Percentiles rank a stretch among this genome's conserved stretches.
phyloP scores from a whole-genome alignment of 2,329 filamentous ascomycete species.

The Hymenoscyphus fraxineus region DNA sequence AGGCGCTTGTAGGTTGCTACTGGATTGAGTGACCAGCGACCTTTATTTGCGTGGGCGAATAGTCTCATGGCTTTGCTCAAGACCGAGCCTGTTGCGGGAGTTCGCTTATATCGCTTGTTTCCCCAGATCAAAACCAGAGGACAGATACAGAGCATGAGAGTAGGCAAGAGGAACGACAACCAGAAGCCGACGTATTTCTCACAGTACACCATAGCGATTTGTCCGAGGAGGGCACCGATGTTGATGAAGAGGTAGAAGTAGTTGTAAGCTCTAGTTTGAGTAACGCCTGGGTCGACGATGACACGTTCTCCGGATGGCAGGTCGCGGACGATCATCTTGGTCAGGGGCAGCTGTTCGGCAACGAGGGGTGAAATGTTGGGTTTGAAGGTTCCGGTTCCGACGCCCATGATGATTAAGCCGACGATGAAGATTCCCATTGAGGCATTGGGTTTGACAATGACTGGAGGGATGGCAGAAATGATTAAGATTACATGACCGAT shows the following conservation, averaged over 20 bases:
- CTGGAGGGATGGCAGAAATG: constrained; percentile 56
- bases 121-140: constrained; percentile 58
- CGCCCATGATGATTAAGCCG: constrained; percentile 61
- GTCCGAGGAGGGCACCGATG: constrained; percentile 54
- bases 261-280: constrained; percentile 58
- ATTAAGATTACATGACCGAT: constrained; percentile 63
- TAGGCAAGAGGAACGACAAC: constrained; percentile 66
- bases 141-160: constrained; percentile 58
- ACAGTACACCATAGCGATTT: constrained; percentile 67
- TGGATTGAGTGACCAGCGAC: constrained; percentile 59
- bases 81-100: constrained; percentile 68
- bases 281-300: constrained; percentile 57
- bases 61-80: constrained; percentile 63
- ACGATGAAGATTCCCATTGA: constrained; percentile 59
- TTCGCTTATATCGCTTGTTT: constrained; percentile 57
- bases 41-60: constrained; percentile 58
- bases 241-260: constrained; percentile 73
- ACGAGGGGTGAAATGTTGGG: constrained; percentile 64
- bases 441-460: constrained; percentile 50
- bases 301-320: constrained; percentile 53
- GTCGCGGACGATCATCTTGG: constrained; percentile 47
- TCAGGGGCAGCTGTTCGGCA: constrained; percentile 56
- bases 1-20: constrained; percentile 54
- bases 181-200: constrained; percentile 76
- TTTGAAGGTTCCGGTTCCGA: constrained; percentile 70